Conservation (phyloP, 768 basidiomycete genomes). For the Piloderma croceum region DNA sequence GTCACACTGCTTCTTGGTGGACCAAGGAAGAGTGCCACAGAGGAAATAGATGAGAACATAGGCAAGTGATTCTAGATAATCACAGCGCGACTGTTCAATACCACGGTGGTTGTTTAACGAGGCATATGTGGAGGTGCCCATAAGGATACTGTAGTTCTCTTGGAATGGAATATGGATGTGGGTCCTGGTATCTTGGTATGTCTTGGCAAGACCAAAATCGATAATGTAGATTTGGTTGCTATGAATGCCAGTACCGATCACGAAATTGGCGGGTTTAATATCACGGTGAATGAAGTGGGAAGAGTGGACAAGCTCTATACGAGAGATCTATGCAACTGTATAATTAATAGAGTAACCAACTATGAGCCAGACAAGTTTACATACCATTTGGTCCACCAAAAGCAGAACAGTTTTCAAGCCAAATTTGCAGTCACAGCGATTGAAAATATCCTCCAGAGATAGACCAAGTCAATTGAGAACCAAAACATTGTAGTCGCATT, state of each 20-base stretch:
- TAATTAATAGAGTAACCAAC: conserved; percentile 25
- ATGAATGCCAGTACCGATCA: conserved; percentile 99
- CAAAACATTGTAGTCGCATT: conserved; percentile 99
- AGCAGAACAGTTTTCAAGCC: conserved; percentile 94
- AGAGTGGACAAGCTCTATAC: conserved; percentile 98
- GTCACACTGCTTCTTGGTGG: conserved; percentile 99
- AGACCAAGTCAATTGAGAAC: conserved; percentile 95
- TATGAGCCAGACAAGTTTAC: conserved; percentile 25
- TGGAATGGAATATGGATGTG: conserved; percentile 99
- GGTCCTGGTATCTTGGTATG: conserved; percentile 99
- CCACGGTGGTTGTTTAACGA: conserved; percentile 99
- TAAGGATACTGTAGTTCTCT: conserved; percentile 99
- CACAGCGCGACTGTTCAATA: conserved; percentile 95
- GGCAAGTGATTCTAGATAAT: conserved; percentile 96
- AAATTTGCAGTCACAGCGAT: conserved; percentile 97
- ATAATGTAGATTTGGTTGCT: conserved; percentile 99
- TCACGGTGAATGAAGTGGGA: conserved; percentile 97
- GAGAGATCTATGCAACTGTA: conserved; percentile 78
- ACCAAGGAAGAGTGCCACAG: conserved; percentile 96
- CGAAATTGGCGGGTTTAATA: conserved; percentile 99
- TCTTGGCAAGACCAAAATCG: conserved; percentile 98
- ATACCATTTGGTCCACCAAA: conserved; percentile 91
- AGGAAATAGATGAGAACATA: conserved; percentile 99
- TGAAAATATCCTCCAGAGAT: conserved; percentile 87
- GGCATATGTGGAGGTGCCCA: conserved; percentile 97